Conservation (phyloP, 345 rosid genomes). For the Cardamine chenopodiifolia region DNA sequence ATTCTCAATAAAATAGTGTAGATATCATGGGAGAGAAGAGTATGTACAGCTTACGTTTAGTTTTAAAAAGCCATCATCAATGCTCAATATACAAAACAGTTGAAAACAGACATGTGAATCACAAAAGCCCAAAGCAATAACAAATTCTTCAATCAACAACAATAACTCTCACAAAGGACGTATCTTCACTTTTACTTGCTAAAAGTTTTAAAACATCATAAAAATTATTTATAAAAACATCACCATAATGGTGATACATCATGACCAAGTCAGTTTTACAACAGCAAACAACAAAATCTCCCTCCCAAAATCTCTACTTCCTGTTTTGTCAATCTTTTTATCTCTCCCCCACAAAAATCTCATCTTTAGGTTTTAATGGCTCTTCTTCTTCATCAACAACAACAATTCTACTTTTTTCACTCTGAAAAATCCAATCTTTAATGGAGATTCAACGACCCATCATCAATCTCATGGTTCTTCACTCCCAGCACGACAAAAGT, state of each 20-base stretch:
- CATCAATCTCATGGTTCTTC: slow-evolving; percentile 46
- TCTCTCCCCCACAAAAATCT: slow-evolving; percentile 36
- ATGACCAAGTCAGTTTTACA: slow-evolving; percentile 40
- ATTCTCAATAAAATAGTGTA: too few species aligned
- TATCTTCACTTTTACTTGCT: slow-evolving; percentile 35
- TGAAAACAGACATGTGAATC: slow-evolving; percentile 33
- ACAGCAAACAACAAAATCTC: slow-evolving; percentile 32
- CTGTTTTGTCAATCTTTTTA: slow-evolving; percentile 29
- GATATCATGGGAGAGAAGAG: not conserved
- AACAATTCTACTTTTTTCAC: not conserved
- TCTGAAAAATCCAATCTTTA: slow-evolving; percentile 7
- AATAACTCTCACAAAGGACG: slow-evolving; percentile 36
- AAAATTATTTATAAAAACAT: not conserved
- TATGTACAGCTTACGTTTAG: not conserved
- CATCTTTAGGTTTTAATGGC: slow-evolving; percentile 37
- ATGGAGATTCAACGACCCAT: slow-evolving; percentile 64
- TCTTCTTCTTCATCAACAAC: slow-evolving; percentile 32
- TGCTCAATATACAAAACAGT: slow-evolving; percentile 11
- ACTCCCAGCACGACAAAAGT: slow-evolving; percentile 31
- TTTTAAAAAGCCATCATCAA: not conserved
- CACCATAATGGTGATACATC: not conserved
- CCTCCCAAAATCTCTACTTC: slow-evolving; percentile 42
- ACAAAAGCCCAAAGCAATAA: slow-evolving; percentile 24
- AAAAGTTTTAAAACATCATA: not conserved
- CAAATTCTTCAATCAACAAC: slow-evolving; percentile 30